These are phyloP conservation scores for Curvularia eragrostidis DNA, from an alignment of 2,329 filamentous ascomycete genomes.

Conservation along the genomic window DNA sequence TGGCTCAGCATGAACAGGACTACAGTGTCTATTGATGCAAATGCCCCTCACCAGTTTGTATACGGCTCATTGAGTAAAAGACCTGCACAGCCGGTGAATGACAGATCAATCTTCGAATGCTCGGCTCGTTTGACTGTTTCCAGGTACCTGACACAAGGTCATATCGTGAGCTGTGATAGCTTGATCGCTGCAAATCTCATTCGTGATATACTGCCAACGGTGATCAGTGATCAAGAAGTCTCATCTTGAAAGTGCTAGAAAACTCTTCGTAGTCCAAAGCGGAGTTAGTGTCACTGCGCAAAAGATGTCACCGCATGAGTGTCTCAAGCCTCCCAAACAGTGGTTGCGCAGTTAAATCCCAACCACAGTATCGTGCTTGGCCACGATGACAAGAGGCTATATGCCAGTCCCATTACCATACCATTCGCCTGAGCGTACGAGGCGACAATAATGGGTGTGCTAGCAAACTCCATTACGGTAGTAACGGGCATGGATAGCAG, in stretches of 20 bases:
- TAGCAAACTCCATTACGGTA: slow-evolving; percentile 35
- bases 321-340: slow-evolving; percentile 28
- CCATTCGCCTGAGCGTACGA: slow-evolving; percentile 40
- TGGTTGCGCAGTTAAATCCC: slow-evolving; percentile 35
- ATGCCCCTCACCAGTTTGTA: background rate
- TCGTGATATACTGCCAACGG: background rate
- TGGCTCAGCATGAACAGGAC: background rate
- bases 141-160: background rate
- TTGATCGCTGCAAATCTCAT: background rate
- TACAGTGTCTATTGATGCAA: background rate
- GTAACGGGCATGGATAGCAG: slow-evolving; percentile 37
- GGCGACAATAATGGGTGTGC: slow-evolving; percentile 32
- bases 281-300: slow-evolving; percentile 50
- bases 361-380: slow-evolving; percentile 42
- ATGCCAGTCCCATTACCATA: slow-evolving; percentile 37
- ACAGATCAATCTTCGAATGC: background rate
- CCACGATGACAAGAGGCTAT: slow-evolving; percentile 39
- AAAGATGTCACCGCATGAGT: slow-evolving; percentile 47
- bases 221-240: slow-evolving; percentile 42
- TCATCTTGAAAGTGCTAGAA: slow-evolving; percentile 51
- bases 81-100: background rate
- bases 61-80: background rate
- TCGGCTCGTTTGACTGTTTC: background rate
- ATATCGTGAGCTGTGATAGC: background rate
- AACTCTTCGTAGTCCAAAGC: slow-evolving; percentile 52